Base-by-base conservation (phyloP, 176 grass and related monocot genomes). In the Oryza rufipogon region DNA sequence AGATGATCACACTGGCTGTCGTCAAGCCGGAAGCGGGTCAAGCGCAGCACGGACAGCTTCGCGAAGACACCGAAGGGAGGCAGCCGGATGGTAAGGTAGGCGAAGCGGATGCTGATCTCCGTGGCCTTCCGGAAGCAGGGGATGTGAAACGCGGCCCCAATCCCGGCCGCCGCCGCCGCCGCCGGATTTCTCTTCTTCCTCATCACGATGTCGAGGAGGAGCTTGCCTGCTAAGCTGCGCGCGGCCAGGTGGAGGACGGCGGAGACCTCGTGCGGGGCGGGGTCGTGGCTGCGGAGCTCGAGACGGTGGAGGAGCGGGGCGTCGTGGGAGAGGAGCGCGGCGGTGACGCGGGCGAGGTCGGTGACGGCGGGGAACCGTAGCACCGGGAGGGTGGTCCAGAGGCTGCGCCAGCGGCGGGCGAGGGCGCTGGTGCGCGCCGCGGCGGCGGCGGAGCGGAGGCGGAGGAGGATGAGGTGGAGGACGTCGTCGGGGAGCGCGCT, bases 81-180 rank as follows among this genome's bases (percentile, higher is more conserved):
- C 20, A 83, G 13, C 11, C n/a, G 15, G n/a, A 84, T 64, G 72
- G 20, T 20, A 13, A 68, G 63, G 45, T 6, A 46, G 45, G 5
- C 3, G 4, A 84, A 14, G 45, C n/a, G 0, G 30, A 56, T 64
- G 41, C 0, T 2, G 66, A 84, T 66, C 7, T 11, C 4, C 4
- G 10, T 6, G 28, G 61, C 30, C 82, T 66, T 68, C 12, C 68
- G 44, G 60, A 76, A 76, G 72, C 82, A 84, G 7, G 82, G 82
- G 30, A 76, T 46, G 20, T 66, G 25, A 48, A 84, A 7, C 60
- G 12, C 71, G 5, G 0, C 70, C 0, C 4, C 16, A 3, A 2
- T 23, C 17, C 11, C 30, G 7, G 19, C 63, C 63, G 11, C 16
- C 17, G 1, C 52, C 16, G 52, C 16, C 17, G 13, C 12, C 30